phyloP scores from a whole-genome alignment of 805 yeast species.

The Yarrowia alimentaria region DNA sequence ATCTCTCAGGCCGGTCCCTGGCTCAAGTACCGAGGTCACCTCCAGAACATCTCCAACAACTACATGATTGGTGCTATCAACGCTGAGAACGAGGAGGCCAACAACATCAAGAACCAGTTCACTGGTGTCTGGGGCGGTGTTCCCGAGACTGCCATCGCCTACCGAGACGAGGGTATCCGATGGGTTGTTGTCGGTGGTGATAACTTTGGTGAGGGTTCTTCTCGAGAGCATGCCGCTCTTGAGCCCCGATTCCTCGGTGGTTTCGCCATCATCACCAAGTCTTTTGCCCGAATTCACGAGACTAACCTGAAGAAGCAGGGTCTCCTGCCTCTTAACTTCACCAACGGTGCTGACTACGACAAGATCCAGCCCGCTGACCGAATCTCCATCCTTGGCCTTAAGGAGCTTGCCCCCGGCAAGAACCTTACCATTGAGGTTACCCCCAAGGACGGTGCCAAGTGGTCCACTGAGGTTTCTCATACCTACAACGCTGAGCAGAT shows the following conservation, averaged over 20 bases:
- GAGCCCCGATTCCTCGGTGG: conserved; percentile 99
- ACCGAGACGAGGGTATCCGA: conserved; percentile 31
- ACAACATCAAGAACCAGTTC: conserved; percentile 82
- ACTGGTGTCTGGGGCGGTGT: conserved; percentile 92
- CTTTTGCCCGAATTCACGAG: conserved; percentile 98
- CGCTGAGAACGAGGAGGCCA: conserved; percentile 93
- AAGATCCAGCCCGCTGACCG: conserved; percentile 87
- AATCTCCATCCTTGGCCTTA: conserved; percentile 81
- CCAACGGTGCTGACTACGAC: conserved; percentile 86
- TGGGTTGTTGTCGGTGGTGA: conserved; percentile 68
- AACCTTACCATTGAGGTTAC: conserved; percentile 72
- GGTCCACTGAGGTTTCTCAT: conserved; percentile 92
- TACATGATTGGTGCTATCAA: conserved; percentile 99
- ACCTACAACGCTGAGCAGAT: conserved; percentile 96
- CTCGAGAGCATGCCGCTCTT: conserved; percentile 99
- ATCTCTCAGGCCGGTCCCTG: conserved; percentile 99
- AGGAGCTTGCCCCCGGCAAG: conserved; percentile 90
- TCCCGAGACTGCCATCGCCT: conserved; percentile 82
- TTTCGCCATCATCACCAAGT: conserved; percentile 94
- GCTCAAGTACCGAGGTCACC: conserved; percentile 99
- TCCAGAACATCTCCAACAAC: conserved; percentile 97
- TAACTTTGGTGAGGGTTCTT: conserved; percentile 99
- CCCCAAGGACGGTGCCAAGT: conserved; percentile 70
- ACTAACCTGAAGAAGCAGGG: conserved; percentile 99
- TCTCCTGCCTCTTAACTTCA: conserved; percentile 93